Evolutionary conservation across 257 asterid genomes (phyloP).

Genomic region (Jaltomata sinuosa): DNA sequence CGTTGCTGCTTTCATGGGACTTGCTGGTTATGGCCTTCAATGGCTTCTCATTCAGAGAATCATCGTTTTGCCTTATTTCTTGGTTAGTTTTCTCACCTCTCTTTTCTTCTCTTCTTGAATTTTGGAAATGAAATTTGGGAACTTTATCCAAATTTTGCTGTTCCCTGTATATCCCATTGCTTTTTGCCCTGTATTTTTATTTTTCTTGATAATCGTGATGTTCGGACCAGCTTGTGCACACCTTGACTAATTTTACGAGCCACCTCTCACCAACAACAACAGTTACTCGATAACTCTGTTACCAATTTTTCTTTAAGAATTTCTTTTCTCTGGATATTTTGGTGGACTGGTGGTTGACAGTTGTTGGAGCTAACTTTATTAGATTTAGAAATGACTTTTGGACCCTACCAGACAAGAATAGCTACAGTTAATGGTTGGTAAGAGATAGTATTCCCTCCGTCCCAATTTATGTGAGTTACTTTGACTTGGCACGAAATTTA

Average conservation of each 20-base stretch:
- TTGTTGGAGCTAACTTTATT: background rate
- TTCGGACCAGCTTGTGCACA: too few species aligned
- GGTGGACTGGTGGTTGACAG: background rate
- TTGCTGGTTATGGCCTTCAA: constrained; percentile 52
- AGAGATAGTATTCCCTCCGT: too few species aligned
- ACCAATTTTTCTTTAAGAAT: background rate
- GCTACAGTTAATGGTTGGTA: background rate
- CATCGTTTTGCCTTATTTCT: constrained; percentile 44
- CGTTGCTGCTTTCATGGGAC: constrained; percentile 49
- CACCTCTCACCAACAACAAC: too few species aligned
- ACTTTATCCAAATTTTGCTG: background rate
- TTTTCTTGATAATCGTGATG: too few species aligned
- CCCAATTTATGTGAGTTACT: too few species aligned
- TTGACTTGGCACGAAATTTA: too few species aligned
- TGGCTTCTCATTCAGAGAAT: constrained; percentile 41
- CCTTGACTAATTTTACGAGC: too few species aligned
- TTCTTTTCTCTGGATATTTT: background rate
- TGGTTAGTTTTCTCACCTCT: constrained; percentile 16
- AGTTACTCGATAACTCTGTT: too few species aligned
- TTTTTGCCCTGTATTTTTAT: too few species aligned
- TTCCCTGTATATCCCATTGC: background rate
- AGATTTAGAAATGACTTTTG: background rate
- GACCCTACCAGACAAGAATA: background rate
- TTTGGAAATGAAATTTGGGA: background rate
- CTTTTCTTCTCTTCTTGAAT: background rate